A percentile compares a stretch with the other conserved stretches of the same genome.
phyloP scores from a whole-genome alignment of 2,329 filamentous ascomycete species.

The Leptographium lundbergii region DNA sequence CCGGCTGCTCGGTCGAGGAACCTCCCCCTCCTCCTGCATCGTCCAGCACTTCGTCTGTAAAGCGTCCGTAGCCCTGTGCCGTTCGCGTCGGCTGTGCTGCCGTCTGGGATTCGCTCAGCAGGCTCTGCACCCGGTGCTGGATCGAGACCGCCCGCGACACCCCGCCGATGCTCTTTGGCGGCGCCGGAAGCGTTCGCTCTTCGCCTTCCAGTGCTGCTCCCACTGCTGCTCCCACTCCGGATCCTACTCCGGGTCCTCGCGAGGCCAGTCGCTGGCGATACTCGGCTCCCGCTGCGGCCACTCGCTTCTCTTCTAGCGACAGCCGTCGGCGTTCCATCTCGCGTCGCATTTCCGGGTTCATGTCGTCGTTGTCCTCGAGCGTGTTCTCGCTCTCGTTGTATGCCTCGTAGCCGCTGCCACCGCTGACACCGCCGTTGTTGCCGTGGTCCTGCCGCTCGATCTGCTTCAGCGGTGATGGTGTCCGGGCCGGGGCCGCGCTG shows the following conservation, averaged over 20 bases:
- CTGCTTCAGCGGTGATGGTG: conserved; percentile 37
- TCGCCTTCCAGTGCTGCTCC: conserved; percentile 17
- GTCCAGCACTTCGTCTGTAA: conserved; percentile 42
- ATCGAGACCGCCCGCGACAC: conserved; percentile 66
- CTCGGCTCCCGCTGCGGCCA: conserved; percentile 78
- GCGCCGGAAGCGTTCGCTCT: conserved; percentile 22
- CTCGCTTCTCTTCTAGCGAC: conserved; percentile 78
- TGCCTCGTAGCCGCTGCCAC: conserved; percentile 56
- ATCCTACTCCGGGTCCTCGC: conserved; percentile 23
- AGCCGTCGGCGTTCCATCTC: conserved; percentile 76
- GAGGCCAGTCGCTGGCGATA: conserved; percentile 66
- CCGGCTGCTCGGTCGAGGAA: conserved; percentile 1
- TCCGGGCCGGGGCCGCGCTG: conserved; percentile 21
- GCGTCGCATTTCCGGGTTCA: conserved; percentile 78
- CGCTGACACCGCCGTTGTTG: conserved; percentile 61
- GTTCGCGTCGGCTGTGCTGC: conserved; percentile 48
- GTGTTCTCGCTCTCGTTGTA: conserved; percentile 53
- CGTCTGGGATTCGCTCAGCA: conserved; percentile 66
- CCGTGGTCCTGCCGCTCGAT: conserved; percentile 29
- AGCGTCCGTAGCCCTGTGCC: conserved; percentile 82
- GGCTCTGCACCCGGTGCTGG: conserved; percentile 76
- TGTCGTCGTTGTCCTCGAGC: conserved; percentile 52
- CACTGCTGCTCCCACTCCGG: conserved; percentile 6
- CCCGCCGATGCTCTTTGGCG: conserved; percentile 44
- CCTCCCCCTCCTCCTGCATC: conserved; percentile 21